These are phyloP conservation scores for Cyberlindnera bimundalis DNA, from an alignment of 805 yeast species.

Conservation along the genomic window DNA sequence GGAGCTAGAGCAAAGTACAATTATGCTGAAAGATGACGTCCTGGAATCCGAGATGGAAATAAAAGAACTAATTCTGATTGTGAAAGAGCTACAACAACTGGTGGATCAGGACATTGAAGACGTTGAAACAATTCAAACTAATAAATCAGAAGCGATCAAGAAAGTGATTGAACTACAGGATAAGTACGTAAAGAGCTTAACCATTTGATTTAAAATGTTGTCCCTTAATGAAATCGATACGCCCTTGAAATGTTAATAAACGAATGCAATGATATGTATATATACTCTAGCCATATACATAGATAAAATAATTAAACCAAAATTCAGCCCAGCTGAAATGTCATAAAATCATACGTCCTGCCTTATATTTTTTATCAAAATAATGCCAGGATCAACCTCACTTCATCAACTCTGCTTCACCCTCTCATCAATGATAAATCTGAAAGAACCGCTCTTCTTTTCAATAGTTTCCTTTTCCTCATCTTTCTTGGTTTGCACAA, in stretches of 20 bases:
- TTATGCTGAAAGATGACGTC: conserved; percentile 2
- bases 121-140: neutral
- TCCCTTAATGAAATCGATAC: neutral
- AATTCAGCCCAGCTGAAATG: no score
- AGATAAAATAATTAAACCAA: no score
- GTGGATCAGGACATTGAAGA: conserved; percentile 6
- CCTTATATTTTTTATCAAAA: no score
- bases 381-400: no score
- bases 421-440: conserved; percentile 4
- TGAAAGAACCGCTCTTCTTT: neutral
- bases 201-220: neutral
- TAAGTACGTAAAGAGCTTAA: neutral
- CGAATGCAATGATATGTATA: neutral
- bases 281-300: no score
- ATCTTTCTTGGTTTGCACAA: neutral
- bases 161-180: conserved; percentile 3
- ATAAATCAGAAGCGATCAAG: neutral
- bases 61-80: neutral
- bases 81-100: conserved; percentile 5
- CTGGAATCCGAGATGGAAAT: conserved; percentile 3
- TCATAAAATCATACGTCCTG: neutral
- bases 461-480: neutral
- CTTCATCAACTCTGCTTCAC: conserved; percentile 4
- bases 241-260: neutral
- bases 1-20: conserved; percentile 1